Base-by-base conservation (phyloP, 306 rosid genomes). In the Myrica gale region DNA sequence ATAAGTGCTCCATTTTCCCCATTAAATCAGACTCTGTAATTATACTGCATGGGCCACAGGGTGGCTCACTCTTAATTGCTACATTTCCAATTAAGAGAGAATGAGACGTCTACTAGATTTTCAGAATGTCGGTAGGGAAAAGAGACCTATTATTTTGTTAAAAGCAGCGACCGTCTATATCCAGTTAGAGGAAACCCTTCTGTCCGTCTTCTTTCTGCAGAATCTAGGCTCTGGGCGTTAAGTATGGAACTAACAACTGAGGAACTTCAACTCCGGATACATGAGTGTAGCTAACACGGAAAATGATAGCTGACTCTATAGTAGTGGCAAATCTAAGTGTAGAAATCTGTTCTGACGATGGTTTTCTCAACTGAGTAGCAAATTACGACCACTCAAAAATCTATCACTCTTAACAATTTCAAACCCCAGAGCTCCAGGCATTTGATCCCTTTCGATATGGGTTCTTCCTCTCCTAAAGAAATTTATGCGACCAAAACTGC, bases 261-360 rank as follows among this genome's bases (percentile, higher is more conserved):
- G 78, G 50, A 63, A 19, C 66, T 32, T 32, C 32, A 55, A 51
- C 47, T 60, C 16, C 20, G 42, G 46, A 7, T 41, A 45, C 80
- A 56, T 67, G 7, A 68, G 37, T 32, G 58, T 56, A 47, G 62
- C 57, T 66, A 48, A 73, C 37, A n/a, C 56, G 68, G 72, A 44
- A 74, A 42, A 68, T 71, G 44, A 83, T 53, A 73, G 80, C 45
- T 67, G 23, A 45, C n/a, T 9, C 46, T 68, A 68, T 16, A 60
- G 56, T 46, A 78, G 50, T 61, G 23, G 20, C 47, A 32, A 45
- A 66, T 62, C 66, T 10, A 53, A 50, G 60, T 9, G 76, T 32
- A 43, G 58, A 74, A 68, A 77, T 20, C 6, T 69, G 8, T 58
- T 51, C 20, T 47, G 42, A 32, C 61, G 57, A 42, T 10, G 9